Base-by-base conservation (phyloP, 2,329 filamentous ascomycete species). In the Grosmannia serpens region DNA sequence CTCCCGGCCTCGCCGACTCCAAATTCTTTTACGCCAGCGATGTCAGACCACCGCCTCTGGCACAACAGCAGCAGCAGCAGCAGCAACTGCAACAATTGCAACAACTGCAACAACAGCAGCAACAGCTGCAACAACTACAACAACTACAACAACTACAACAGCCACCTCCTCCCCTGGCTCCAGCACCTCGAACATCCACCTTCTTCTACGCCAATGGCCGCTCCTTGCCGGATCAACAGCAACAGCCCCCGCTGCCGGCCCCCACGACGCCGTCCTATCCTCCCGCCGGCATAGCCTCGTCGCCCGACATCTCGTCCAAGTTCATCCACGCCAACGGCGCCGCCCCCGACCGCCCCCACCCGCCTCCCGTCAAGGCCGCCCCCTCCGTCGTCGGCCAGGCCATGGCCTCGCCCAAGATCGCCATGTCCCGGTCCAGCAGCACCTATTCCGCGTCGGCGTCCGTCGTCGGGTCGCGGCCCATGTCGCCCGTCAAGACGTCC, bases 21-120 rank as follows among this genome's bases (percentile, higher is more conserved):
- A 92, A 90, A 74, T 97, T 97, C 78, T 96, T 99, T 70, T 91
- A 95, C 69, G 94, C 91, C 31, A 89, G 85, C 69, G 89, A 96
- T 65, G 87, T 81, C 26, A 65, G 68, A 71, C 47, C 44, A 44
- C 27, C 29, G 38, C 10, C 11, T n/a, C n/a, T n/a, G n/a, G n/a
- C n/a, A n/a, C n/a, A n/a, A n/a, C n/a, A n/a, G n/a, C n/a, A n/a
- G n/a, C n/a, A n/a, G n/a, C n/a, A n/a, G n/a, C 38, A 20, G 6
- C 57, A 10, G 6, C 56, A 3, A 15, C 38, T 10, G 13, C 56
- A 22, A 2, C 24, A 7, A 10, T 33, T n/a, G 17, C 52, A 41
- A 13, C 52, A 7, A 13, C 52, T n/a, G n/a, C 38, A 20, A 11
- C 57, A 10, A 10, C 56, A 3, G 7, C 38, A 8, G 13, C 56